Conservation (phyloP, 176 grass and related monocot genomes). For the Poa annua region DNA sequence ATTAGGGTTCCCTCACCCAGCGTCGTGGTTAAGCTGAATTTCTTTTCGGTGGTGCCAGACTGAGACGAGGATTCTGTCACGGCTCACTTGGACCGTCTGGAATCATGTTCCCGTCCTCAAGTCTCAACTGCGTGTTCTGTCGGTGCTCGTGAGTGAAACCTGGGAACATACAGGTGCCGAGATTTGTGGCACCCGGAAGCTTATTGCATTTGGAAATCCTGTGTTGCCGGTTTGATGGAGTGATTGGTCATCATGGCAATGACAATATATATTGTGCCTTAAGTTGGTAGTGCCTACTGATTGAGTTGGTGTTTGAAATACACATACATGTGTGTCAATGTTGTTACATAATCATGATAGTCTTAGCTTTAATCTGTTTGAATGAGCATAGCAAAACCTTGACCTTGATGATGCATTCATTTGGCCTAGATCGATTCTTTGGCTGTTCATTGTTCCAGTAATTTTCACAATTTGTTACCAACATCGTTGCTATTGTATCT, state of each 20-base stretch:
- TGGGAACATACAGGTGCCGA: not conserved
- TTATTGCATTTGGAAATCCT: not conserved
- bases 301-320: not conserved
- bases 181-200: not conserved
- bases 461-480: conserved; percentile 19
- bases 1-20: conserved; percentile 22
- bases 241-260: not conserved
- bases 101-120: not conserved
- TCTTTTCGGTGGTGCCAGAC: not conserved
- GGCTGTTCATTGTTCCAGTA: not conserved
- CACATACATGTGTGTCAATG: not conserved
- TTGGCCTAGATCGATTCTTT: not conserved
- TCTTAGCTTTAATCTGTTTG: not conserved
- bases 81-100: not conserved
- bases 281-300: not conserved
- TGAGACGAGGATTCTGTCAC: not conserved
- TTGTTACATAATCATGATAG: not conserved
- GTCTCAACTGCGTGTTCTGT: not conserved
- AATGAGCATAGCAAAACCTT: not conserved
- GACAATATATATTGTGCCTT: not conserved
- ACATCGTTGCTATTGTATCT: conserved; percentile 6
- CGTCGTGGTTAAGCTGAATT: not conserved
- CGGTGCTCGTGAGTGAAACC: not conserved
- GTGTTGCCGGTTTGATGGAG: not conserved
- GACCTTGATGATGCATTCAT: not conserved